phyloP scores from a whole-genome alignment of 2,329 filamentous ascomycete species.

The Neonectria punicea region DNA sequence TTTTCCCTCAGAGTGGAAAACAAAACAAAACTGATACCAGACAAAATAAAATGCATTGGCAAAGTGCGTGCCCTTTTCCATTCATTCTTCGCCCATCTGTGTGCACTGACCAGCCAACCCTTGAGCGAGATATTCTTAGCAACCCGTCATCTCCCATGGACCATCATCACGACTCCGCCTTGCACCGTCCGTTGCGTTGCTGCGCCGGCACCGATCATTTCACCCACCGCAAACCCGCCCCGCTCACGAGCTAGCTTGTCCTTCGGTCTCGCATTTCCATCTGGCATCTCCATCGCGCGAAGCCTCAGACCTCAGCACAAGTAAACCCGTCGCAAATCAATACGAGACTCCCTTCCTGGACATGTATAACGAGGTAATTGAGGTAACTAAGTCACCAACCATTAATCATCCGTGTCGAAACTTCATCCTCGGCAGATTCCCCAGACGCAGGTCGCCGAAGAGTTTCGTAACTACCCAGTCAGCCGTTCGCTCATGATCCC shows the following conservation, averaged over 20 bases:
- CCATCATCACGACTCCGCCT: slow-evolving; percentile 11
- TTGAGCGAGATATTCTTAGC: slow-evolving; percentile 11
- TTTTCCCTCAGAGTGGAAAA: no score
- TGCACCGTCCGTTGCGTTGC: not conserved
- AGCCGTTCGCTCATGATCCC: no score
- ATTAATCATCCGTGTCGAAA: not conserved
- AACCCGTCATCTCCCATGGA: slow-evolving; percentile 6
- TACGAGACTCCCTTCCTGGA: not conserved
- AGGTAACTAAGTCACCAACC: no score
- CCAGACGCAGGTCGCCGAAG: not conserved
- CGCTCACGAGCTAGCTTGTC: not conserved
- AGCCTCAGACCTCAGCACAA: not conserved
- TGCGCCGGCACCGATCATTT: not conserved
- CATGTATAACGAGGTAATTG: no score
- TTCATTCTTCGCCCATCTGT: not conserved
- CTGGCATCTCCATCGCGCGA: not conserved
- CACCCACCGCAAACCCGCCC: not conserved
- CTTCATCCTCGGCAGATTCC: not conserved
- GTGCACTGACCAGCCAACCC: not conserved
- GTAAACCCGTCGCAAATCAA: not conserved
- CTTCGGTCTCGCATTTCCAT: not conserved
- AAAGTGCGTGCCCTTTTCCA: no score
- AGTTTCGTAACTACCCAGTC: not conserved
- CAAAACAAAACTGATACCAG: not conserved
- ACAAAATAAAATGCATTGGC: not conserved